These are phyloP conservation scores for Naganishia albida DNA, from an alignment of 1,284 basidiomycete species.

Conservation along the genomic window DNA sequence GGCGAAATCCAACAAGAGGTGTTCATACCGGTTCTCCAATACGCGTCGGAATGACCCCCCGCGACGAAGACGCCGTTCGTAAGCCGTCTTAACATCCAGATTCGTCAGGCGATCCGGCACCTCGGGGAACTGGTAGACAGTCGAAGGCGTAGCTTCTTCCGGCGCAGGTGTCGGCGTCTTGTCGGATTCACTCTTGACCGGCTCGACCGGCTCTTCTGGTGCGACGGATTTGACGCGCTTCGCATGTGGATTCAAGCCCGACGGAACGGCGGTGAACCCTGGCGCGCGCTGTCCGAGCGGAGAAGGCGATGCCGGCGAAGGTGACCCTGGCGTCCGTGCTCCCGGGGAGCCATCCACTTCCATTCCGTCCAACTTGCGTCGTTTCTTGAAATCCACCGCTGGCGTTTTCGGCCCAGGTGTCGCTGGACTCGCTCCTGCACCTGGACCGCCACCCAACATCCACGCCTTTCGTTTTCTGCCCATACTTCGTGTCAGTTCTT, in stretches of 20 bases:
- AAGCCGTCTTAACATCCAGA: slow-evolving; percentile 9
- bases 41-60: slow-evolving; percentile 9
- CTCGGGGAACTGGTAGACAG: slow-evolving; percentile 13
- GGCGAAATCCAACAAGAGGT: slow-evolving; percentile 8
- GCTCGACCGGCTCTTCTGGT: slow-evolving; percentile 5
- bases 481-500: slow-evolving; percentile 25
- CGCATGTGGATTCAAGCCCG: slow-evolving; percentile 17
- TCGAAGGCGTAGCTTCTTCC: background rate
- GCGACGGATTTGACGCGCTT: slow-evolving; percentile 15
- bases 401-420: slow-evolving; percentile 1
- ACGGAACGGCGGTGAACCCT: background rate
- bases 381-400: slow-evolving; percentile 18
- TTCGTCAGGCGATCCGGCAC: slow-evolving; percentile 2
- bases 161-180: slow-evolving; percentile 7
- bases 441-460: slow-evolving; percentile 22
- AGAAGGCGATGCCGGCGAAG: slow-evolving; percentile 12
- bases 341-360: background rate
- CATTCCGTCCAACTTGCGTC: slow-evolving; percentile 12
- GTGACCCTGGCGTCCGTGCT: slow-evolving; percentile 1
- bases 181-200: slow-evolving; percentile 8
- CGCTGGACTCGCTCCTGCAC: background rate
- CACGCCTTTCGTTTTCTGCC: slow-evolving; percentile 25
- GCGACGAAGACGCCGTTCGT: slow-evolving; percentile 9
- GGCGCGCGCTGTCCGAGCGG: slow-evolving; percentile 20
- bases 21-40: slow-evolving; percentile 13